A percentile compares a stretch with the other conserved stretches of the same genome.
Conservation (phyloP, 2,329 filamentous ascomycete genomes). For the Plectosphaerella sp. region DNA sequence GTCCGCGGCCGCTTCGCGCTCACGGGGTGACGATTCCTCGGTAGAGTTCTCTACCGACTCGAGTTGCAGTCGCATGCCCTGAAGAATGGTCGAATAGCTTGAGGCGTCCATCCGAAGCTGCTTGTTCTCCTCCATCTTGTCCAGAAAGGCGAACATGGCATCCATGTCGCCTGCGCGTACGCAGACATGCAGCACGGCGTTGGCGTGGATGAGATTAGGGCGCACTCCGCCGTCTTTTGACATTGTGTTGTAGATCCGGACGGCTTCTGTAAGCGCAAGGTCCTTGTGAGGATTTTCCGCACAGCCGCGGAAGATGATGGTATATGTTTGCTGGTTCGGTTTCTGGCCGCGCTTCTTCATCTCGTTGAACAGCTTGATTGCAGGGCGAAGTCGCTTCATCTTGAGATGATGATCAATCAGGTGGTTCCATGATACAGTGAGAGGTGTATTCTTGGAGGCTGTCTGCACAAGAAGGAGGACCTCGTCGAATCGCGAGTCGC, state of each 20-base stretch:
- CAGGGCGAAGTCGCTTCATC: constrained; percentile 54
- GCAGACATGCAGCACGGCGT: constrained; percentile 83
- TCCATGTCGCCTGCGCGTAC: constrained; percentile 71
- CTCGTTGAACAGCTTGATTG: constrained; percentile 86
- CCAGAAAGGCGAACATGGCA: constrained; percentile 70
- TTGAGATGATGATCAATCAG: constrained; percentile 69
- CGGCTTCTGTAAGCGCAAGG: constrained; percentile 61
- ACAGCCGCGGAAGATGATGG: constrained; percentile 74
- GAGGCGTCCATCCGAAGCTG: constrained; percentile 51
- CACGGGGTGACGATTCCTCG: constrained; percentile 20
- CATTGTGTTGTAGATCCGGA: constrained; percentile 76
- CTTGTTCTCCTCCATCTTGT: constrained; percentile 57
- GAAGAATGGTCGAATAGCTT: constrained; percentile 82
- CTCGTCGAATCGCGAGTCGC: constrained; percentile 55
- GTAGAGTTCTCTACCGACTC: constrained; percentile 21
- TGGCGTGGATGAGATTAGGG: constrained; percentile 78
- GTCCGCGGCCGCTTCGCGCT: constrained; percentile 27
- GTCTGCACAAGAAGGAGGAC: constrained; percentile 64
- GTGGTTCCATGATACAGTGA: constrained; percentile 83
- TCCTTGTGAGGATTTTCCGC: constrained; percentile 53
- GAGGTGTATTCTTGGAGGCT: constrained; percentile 61
- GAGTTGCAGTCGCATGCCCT: constrained; percentile 58
- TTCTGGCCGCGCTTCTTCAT: constrained; percentile 91
- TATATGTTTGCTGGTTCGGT: constrained; percentile 81
- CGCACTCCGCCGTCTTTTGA: constrained; percentile 57